Base-by-base conservation (phyloP, 768 basidiomycete species). In the Macrolepiota fuliginosa region DNA sequence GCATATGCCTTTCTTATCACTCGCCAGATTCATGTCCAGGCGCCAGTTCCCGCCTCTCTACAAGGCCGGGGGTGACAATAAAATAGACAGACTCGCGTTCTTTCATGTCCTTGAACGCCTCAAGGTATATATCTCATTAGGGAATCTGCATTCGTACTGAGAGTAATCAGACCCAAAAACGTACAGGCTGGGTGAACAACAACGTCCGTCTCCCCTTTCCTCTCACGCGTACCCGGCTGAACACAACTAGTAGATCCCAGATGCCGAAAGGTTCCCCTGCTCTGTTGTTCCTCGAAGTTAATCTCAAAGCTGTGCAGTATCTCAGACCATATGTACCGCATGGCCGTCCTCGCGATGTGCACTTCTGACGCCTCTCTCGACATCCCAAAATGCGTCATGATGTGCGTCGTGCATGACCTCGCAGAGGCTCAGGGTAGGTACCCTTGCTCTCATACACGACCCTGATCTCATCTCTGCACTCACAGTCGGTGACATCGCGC, bases 281-380 rank as follows among this genome's bases (percentile, higher is more conserved):
- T 58, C n/a, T 35, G 35, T 4, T 24, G 32, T 22, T 52, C 9
- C 39, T 29, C n/a, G n/a, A 22, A 25, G 1, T 51, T 40, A 46
- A 7, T 42, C 27, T 40, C 17, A 37, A 54, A 35, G n/a, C 24
- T 42, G 32, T 25, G 19, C 62, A 94, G 91, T 65, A 96, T 98
- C 64, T 88, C 94, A 7, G 96, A 98, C 73, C 96, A 98, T 69
- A 98, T 97, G 96, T 92, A 94, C 71, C 81, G 96, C 51, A 98
- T 99, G 96, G 90, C 94, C 1, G 72, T 98, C n/a, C 81, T 98
- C 46, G 89, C 94, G 3, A 89, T 99, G 86, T 90, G 94, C 63
- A 83, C 86, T 4, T 88, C 92, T 0, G 92, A 92, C 68, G 54
- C 74, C n/a, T 80, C 78, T 0, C 81, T 94, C 7, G 90, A 92